These are phyloP conservation scores for Beta corolliflora DNA, from an alignment of 179 eudicot species.

Conservation along the genomic window DNA sequence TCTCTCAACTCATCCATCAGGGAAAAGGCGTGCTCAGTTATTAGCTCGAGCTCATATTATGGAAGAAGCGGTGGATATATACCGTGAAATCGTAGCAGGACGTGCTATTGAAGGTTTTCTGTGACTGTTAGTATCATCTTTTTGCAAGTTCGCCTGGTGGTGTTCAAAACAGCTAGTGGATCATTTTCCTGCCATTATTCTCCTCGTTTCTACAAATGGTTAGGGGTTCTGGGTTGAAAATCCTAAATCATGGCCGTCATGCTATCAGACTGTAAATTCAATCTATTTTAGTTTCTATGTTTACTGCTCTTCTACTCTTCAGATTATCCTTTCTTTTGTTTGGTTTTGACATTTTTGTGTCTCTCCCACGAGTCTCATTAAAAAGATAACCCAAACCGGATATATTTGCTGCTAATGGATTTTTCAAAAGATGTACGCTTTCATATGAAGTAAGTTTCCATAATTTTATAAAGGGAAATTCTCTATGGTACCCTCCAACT, in stretches of 20 bases:
- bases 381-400: too few relatives aligned
- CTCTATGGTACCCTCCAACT: too few relatives aligned
- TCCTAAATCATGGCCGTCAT: background rate
- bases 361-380: too few relatives aligned
- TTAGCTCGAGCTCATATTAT: slow-evolving; percentile 79
- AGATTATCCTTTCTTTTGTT: too few relatives aligned
- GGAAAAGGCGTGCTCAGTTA: slow-evolving; percentile 69
- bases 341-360: too few relatives aligned
- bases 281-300: too few relatives aligned
- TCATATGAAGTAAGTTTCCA: too few relatives aligned
- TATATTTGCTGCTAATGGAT: too few relatives aligned
- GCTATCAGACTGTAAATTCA: too few relatives aligned
- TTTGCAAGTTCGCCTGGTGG: background rate
- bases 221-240: background rate
- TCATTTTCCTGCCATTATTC: background rate
- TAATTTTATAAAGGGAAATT: too few relatives aligned
- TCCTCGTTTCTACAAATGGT: background rate
- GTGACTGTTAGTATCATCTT: slow-evolving; percentile 19
- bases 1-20: slow-evolving; percentile 93
- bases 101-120: slow-evolving; percentile 76
- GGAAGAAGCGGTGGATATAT: slow-evolving; percentile 82
- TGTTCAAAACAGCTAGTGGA: background rate
- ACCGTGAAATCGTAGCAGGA: slow-evolving; percentile 58
- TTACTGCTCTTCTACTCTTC: too few relatives aligned
- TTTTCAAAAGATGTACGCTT: too few relatives aligned